A percentile compares a stretch with the other conserved stretches of the same genome.
Conservation (phyloP, 345 rosid species). For the Brassica napus region DNA sequence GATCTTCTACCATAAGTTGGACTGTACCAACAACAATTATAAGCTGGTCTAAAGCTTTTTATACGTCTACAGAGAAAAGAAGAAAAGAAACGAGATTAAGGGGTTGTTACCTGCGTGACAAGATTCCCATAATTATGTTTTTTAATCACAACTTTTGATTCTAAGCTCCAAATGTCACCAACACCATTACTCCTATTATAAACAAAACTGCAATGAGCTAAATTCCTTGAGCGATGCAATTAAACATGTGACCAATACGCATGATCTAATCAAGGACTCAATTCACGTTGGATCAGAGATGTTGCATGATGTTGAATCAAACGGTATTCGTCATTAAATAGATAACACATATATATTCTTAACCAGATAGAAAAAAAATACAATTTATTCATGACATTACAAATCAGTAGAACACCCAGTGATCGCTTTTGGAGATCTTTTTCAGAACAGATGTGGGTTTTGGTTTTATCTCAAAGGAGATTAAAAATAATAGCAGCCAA, state of each 20-base stretch:
- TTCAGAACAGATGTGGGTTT: constrained; percentile 15
- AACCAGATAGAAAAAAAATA: not conserved
- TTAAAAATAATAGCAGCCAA: not conserved
- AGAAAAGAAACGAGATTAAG: not conserved
- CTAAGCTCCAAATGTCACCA: constrained; percentile 26
- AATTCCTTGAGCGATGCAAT: constrained; percentile 1
- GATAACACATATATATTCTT: not conserved
- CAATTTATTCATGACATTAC: constrained; percentile 18
- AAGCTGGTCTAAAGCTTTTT: not conserved
- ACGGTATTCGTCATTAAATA: not conserved
- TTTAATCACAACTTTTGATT: constrained; percentile 16
- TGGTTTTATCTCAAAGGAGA: not conserved
- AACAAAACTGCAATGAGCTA: not conserved
- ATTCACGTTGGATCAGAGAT: constrained; percentile 18
- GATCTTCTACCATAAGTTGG: constrained; percentile 50
- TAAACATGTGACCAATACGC: not conserved
- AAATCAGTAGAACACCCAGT: constrained; percentile 7
- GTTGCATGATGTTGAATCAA: not conserved
- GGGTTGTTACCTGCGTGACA: constrained; percentile 35
- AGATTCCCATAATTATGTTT: constrained; percentile 30
- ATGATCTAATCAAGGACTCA: constrained; percentile 15
- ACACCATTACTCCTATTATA: constrained; percentile 11
- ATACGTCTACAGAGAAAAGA: not conserved
- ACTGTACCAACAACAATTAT: constrained; percentile 47
- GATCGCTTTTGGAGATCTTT: constrained; percentile 10